Evolutionary conservation across 2,329 filamentous ascomycete species (phyloP).

Genomic region (Helotiales sp.): DNA sequence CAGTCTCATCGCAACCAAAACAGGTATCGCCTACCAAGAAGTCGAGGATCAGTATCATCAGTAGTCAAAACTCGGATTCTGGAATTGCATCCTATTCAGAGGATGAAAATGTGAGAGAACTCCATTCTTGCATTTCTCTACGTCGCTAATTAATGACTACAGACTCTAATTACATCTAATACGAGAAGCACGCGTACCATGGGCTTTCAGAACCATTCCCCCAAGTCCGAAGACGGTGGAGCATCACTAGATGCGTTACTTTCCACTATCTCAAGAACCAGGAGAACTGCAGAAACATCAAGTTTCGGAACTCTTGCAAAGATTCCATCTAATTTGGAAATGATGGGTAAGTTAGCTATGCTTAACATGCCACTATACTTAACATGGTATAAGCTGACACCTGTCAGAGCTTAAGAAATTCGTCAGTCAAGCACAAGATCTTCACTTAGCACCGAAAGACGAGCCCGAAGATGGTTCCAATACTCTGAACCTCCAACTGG

Average conservation of each 20-base stretch:
- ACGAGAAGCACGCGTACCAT: neutral
- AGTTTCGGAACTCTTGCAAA: constrained; percentile 3
- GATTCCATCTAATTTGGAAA: constrained; percentile 16
- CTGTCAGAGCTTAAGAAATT: constrained; percentile 21
- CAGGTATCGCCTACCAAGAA: constrained; percentile 7
- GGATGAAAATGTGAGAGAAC: constrained; percentile 19
- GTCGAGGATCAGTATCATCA: constrained; percentile 9
- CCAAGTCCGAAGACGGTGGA: constrained; percentile 20
- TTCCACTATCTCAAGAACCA: constrained; percentile 11
- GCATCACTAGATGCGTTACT: constrained; percentile 14
- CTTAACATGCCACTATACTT: neutral
- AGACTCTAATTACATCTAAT: neutral
- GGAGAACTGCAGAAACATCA: constrained; percentile 12
- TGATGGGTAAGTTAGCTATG: constrained; percentile 16
- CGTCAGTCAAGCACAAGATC: constrained; percentile 5
- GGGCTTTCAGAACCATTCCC: constrained; percentile 9
- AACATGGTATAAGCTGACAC: constrained; percentile 8
- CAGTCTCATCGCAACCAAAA: constrained; percentile 9
- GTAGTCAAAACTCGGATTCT: constrained; percentile 20
- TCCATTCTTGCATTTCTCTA: neutral
- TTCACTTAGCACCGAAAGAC: constrained; percentile 6
- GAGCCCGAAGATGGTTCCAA: constrained; percentile 6
- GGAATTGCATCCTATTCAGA: constrained; percentile 19
- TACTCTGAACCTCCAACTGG: constrained; percentile 14
- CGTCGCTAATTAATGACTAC: neutral